Evolutionary conservation across 2,329 filamentous ascomycete genomes (phyloP).

Genomic region (Sporothrix brasiliensis): DNA sequence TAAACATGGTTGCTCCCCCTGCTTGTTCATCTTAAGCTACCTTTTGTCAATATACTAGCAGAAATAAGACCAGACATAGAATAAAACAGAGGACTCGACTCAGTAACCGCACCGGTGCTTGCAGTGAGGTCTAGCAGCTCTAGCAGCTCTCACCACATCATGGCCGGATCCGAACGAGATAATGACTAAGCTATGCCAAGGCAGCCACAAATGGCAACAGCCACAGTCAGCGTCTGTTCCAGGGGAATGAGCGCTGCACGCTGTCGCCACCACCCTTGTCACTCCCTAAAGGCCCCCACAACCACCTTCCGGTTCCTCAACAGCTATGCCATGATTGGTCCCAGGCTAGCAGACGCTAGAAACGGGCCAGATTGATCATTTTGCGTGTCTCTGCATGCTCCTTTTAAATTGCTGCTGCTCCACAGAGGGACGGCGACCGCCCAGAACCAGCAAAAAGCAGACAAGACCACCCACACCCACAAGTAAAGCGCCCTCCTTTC

Average conservation of each 20-base stretch:
- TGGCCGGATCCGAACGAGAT: not conserved
- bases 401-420: constrained; percentile 22
- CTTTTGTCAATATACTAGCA: not conserved
- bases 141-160: not conserved
- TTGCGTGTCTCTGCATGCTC: not conserved
- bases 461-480: not conserved
- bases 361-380: constrained; percentile 36
- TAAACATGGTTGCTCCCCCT: not conserved
- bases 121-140: not conserved
- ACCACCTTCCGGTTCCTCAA: not conserved
- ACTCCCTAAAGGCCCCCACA: not conserved
- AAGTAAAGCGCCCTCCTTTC: constrained; percentile 10
- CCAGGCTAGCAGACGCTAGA: constrained; percentile 16
- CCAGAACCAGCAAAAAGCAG: constrained; percentile 5
- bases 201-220: constrained; percentile 26
- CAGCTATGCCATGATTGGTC: constrained; percentile 30
- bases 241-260: not conserved
- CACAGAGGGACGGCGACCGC: constrained; percentile 16
- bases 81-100: not conserved
- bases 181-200: constrained; percentile 8
- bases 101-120: too few relatives aligned
- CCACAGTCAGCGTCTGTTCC: constrained; percentile 13
- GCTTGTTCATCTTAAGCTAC: not conserved
- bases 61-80: not conserved
- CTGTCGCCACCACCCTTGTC: constrained; percentile 12